These are phyloP conservation scores for Thyridium curvatum DNA, from an alignment of 2,329 filamentous ascomycete genomes.

Conservation along the genomic window DNA sequence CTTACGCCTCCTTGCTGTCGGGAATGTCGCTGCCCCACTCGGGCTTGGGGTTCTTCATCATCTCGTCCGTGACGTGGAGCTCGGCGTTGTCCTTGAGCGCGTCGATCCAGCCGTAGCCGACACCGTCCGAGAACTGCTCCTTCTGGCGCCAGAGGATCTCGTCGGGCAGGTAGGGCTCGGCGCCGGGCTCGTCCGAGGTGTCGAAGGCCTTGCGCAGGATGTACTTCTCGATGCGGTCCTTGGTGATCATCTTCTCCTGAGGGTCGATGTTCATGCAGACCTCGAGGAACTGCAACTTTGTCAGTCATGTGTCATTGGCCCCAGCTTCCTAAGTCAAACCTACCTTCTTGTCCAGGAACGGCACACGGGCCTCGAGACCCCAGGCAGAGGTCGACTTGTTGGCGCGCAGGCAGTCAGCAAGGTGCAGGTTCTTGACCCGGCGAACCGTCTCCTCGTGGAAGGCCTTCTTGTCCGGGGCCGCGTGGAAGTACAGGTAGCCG, in stretches of 20 bases:
- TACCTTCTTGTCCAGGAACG: slow-evolving; percentile 90
- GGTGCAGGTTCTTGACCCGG: slow-evolving; percentile 91
- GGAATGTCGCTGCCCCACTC: slow-evolving; percentile 93
- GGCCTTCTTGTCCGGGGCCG: slow-evolving; percentile 80
- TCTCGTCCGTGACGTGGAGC: slow-evolving; percentile 85
- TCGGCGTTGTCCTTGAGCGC: slow-evolving; percentile 93
- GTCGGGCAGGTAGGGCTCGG: slow-evolving; percentile 84
- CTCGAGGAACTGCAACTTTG: slow-evolving; percentile 68
- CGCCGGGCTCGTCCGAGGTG: slow-evolving; percentile 76
- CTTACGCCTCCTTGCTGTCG: slow-evolving; percentile 91
- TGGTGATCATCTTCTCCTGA: slow-evolving; percentile 89
- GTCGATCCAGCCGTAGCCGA: slow-evolving; percentile 99
- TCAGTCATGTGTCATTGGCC: too few relatives aligned
- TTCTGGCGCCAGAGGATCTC: slow-evolving; percentile 98
- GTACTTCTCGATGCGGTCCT: slow-evolving; percentile 91
- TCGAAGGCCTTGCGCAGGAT: slow-evolving; percentile 97
- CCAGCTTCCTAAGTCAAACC: too few relatives aligned
- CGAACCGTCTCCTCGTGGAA: slow-evolving; percentile 95
- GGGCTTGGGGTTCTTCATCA: slow-evolving; percentile 96
- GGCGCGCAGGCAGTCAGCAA: slow-evolving; percentile 92
- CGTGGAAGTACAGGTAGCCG: slow-evolving; percentile 97
- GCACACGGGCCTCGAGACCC: slow-evolving; percentile 95
- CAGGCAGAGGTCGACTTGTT: slow-evolving; percentile 99
- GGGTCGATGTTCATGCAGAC: slow-evolving; percentile 91
- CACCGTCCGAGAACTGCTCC: slow-evolving; percentile 98